Base-by-base conservation (phyloP, 2,329 filamentous ascomycete species). In the Cytospora chrysosperma region DNA sequence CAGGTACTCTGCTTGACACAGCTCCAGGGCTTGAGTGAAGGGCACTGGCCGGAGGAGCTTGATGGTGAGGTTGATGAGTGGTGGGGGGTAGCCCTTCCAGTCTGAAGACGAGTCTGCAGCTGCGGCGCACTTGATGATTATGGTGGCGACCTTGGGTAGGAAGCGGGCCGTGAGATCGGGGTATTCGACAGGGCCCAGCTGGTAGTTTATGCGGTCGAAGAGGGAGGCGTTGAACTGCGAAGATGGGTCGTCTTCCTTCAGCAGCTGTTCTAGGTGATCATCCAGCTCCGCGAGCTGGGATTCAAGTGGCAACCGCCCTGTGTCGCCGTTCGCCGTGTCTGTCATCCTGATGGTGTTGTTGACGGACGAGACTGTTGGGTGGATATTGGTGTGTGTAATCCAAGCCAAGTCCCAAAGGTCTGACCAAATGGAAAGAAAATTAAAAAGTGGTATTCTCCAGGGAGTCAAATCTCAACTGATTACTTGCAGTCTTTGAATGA, bases 21-120 rank as follows among this genome's bases (percentile, higher is more conserved):
- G 72, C 1, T 78, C 75, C 66, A 87, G 75, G 19, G 81, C 75
- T 52, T 83, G 77, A 4, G 76, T 76, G 69, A 88, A 85, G 47
- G 74, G 72, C 1, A 88, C 73, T 0, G 85, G 83, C 0, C 77
- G 73, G 19, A 88, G 77, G 30, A 88, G 81, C 70, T 84, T 86
- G 69, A 80, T 78, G 52, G 84, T 78, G 34, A 88, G 75, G 60
- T 78, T 80, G 65, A 82, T 81, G 55, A 87, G 74, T 10, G 78
- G 74, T 4, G 78, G 71, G 1, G 84, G 83, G 66, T 87, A 65
- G 57, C 64, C 64, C 21, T 53, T 53, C 56, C 57, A 61, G 28
- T 58, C 49, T 17, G 56, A 15, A 21, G 61, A 57, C 4, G 61
- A 34, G 30, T 57, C 61, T 59, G 64, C 61, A 9, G 34, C 82